These are phyloP conservation scores for Aurifilum marmelostoma DNA, from an alignment of 2,329 filamentous ascomycete genomes.

Conservation along the genomic window DNA sequence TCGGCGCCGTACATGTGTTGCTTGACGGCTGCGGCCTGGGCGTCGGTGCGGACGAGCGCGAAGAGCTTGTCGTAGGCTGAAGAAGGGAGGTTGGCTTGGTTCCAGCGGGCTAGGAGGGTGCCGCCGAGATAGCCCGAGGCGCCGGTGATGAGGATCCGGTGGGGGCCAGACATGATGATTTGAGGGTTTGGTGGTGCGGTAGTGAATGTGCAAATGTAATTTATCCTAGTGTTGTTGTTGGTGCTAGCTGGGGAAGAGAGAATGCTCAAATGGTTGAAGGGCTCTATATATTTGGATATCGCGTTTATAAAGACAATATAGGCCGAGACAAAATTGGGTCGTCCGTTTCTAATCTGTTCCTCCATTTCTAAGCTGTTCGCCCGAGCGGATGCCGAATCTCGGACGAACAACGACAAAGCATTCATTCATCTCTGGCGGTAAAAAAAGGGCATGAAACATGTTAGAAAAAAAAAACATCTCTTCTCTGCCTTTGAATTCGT, in stretches of 20 bases:
- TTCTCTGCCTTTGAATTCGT: too few relatives aligned
- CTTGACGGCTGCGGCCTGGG: slow-evolving; percentile 49
- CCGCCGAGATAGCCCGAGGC: slow-evolving; percentile 58
- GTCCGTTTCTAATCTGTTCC: slow-evolving; percentile 11
- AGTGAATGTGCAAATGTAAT: too few relatives aligned
- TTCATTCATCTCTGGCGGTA: too few relatives aligned
- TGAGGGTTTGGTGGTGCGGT: not conserved
- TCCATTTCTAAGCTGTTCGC: slow-evolving; percentile 19
- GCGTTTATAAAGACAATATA: not conserved
- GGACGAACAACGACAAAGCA: not conserved
- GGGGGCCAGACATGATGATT: slow-evolving; percentile 17
- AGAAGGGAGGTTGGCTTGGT: slow-evolving; percentile 44
- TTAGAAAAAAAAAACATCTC: too few relatives aligned
- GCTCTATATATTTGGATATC: not conserved
- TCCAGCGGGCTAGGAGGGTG: slow-evolving; percentile 47
- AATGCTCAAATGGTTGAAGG: not conserved
- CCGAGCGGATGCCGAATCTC: slow-evolving; percentile 20
- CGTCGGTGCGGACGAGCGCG: slow-evolving; percentile 50
- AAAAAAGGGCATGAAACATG: too few relatives aligned
- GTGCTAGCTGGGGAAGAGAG: not conserved
- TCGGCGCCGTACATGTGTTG: slow-evolving; percentile 46
- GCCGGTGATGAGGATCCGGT: slow-evolving; percentile 51
- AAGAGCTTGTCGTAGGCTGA: slow-evolving; percentile 48
- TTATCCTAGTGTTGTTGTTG: not conserved
- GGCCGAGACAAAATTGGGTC: not conserved